These are phyloP conservation scores for Kwoniella sp. DNA, from an alignment of 768 basidiomycete species.

Conservation along the genomic window DNA sequence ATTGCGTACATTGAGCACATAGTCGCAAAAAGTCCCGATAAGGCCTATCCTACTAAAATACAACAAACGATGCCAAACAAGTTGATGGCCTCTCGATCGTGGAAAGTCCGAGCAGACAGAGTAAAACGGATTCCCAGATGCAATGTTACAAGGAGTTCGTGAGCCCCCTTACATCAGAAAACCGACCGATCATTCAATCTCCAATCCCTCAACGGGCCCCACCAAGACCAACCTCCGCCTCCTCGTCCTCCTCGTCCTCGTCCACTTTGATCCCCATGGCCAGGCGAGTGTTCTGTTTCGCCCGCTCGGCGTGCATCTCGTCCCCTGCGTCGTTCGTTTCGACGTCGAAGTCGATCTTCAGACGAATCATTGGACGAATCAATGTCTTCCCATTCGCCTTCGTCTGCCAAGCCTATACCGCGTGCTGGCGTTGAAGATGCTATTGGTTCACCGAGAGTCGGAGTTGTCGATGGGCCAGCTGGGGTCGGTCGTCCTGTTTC, in stretches of 20 bases:
- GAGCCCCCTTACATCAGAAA: constrained; percentile 17
- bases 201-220: constrained; percentile 54
- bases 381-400: constrained; percentile 36
- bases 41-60: too few species aligned
- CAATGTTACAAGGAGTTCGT: too few species aligned
- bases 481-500: neutral
- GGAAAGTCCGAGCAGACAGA: too few species aligned
- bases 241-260: neutral
- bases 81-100: too few species aligned
- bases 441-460: neutral
- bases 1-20: too few species aligned
- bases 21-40: too few species aligned
- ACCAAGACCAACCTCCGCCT: constrained; percentile 53
- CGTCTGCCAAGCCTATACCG: neutral
- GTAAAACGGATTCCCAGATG: too few species aligned
- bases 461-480: neutral
- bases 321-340: constrained; percentile 14
- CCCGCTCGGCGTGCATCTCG: too few species aligned
- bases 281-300: too few species aligned
- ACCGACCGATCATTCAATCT: constrained; percentile 41
- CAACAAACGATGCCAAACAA: too few species aligned
- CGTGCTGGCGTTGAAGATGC: neutral
- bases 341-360: constrained; percentile 6
- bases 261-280: neutral
- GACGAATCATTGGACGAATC: constrained; percentile 20